These are phyloP conservation scores for Trametes meyenii DNA, from an alignment of 768 basidiomycete genomes.

Conservation along the genomic window DNA sequence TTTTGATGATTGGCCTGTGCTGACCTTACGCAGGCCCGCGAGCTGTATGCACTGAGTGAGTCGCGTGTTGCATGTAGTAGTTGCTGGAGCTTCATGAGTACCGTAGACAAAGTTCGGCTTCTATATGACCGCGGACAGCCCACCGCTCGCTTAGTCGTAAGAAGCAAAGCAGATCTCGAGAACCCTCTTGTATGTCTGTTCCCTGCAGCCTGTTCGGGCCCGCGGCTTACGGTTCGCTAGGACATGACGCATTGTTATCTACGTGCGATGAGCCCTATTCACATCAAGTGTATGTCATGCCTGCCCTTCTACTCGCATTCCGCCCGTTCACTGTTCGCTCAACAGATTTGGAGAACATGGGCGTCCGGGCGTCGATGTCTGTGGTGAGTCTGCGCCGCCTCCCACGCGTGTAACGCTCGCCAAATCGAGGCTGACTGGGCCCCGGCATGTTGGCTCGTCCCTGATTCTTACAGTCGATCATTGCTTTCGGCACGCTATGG, in stretches of 20 bases:
- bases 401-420: not conserved
- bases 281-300: constrained; percentile 63
- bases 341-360: constrained; percentile 77
- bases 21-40: constrained; percentile 49
- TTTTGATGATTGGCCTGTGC: not conserved
- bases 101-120: constrained; percentile 71
- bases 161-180: constrained; percentile 63
- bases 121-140: constrained; percentile 74
- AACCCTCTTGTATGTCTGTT: constrained; percentile 55
- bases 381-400: constrained; percentile 50
- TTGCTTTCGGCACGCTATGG: constrained; percentile 81
- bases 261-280: constrained; percentile 88
- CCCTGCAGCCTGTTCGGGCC: not conserved
- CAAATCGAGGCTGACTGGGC: not conserved
- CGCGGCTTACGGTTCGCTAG: constrained; percentile 32
- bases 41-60: constrained; percentile 69
- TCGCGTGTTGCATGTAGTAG: not conserved
- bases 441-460: not conserved
- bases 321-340: constrained; percentile 1
- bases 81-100: not conserved
- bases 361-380: constrained; percentile 85
- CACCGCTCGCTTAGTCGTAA: constrained; percentile 73
- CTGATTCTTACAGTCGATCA: constrained; percentile 57
- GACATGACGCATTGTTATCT: constrained; percentile 86
- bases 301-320: not conserved